Base-by-base conservation (phyloP, 768 basidiomycete genomes). In the Candolleomyces aberdarensis region DNA sequence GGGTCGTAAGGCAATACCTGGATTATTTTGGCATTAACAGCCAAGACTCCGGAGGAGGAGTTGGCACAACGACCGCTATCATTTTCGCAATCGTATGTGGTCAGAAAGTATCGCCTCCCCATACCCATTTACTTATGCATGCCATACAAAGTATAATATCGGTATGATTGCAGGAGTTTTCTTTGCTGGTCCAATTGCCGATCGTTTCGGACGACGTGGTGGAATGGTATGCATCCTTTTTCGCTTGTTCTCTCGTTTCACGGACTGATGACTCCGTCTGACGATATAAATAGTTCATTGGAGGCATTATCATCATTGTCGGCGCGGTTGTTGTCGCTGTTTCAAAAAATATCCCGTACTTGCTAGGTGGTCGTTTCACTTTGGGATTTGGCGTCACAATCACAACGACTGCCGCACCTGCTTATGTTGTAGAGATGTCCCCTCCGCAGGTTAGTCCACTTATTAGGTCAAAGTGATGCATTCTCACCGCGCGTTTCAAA, bases 341-440 rank as follows among this genome's bases (percentile, higher is more conserved):
- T 7, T 75, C 84, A 3, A 78, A 77, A 61, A 69, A 72, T 56
- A 71, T 75, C 22, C 59, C 71, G 5, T 83, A 84, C 63, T 79
- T 86, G 56, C 73, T 85, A 41, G 82, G 71, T 19, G 85, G 83
- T 48, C 71, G 82, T 26, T 81, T 82, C 64, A 71, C 84, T 46
- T 74, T 85, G 41, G 84, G 84, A 31, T 80, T 83, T 63, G 82
- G 83, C 60, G 82, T 85, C 15, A 72, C 80, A 3, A 78, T 82
- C 14, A 73, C 74, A 5, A 75, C 78, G 17, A 78, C 76, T 9
- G 78, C 78, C 1, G 76, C 77, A 2, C 76, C 78, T 5, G 70
- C 80, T 15, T 85, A 85, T 67, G 79, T 80, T 9, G 79, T 81
- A 19, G 85, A 87, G 69, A 82, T 86, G 69, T 80, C 82, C 13